Percentiles rank a stretch among this genome's conserved stretches.
Conservation (phyloP, 371 early-diverging fungal species). For the Apophysomyces ossiformis region DNA sequence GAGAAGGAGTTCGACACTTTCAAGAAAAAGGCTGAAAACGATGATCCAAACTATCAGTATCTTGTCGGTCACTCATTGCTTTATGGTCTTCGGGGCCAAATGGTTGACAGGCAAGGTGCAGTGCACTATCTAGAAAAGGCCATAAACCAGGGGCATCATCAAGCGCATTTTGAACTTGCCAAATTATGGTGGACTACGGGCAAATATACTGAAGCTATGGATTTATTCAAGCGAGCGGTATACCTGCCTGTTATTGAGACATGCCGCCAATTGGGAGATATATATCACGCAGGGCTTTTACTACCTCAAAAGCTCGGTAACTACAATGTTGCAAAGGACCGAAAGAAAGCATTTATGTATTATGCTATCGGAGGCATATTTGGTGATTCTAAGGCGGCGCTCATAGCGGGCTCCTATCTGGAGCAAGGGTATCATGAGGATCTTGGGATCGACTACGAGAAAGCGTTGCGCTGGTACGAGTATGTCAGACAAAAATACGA, state of each 20-base stretch:
- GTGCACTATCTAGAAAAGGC: neutral
- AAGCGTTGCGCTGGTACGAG: slow-evolving; percentile 24
- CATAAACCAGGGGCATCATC: neutral
- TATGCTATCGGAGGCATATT: slow-evolving; percentile 20
- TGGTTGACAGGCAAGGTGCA: neutral
- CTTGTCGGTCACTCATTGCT: neutral
- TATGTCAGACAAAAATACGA: slow-evolving; percentile 12
- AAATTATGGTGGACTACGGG: slow-evolving; percentile 1
- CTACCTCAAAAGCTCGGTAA: neutral
- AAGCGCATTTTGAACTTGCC: neutral
- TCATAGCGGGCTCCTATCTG: slow-evolving; percentile 26
- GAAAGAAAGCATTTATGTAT: slow-evolving; percentile 21
- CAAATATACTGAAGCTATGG: neutral
- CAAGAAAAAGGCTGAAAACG: neutral
- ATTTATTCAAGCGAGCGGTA: neutral
- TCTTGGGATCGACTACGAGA: slow-evolving; percentile 2
- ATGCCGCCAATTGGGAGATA: neutral
- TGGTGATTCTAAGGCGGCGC: slow-evolving; percentile 14
- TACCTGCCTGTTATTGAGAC: neutral
- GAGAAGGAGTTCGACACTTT: neutral
- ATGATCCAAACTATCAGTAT: neutral
- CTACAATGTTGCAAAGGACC: slow-evolving; percentile 14
- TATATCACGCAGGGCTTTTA: neutral
- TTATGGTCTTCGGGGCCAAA: neutral
- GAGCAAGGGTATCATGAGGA: slow-evolving; percentile 21